Percentiles rank a stretch among this genome's conserved stretches.
Conservation (phyloP, 495 filamentous ascomycete species). For the Annulohypoxylon nitens region DNA sequence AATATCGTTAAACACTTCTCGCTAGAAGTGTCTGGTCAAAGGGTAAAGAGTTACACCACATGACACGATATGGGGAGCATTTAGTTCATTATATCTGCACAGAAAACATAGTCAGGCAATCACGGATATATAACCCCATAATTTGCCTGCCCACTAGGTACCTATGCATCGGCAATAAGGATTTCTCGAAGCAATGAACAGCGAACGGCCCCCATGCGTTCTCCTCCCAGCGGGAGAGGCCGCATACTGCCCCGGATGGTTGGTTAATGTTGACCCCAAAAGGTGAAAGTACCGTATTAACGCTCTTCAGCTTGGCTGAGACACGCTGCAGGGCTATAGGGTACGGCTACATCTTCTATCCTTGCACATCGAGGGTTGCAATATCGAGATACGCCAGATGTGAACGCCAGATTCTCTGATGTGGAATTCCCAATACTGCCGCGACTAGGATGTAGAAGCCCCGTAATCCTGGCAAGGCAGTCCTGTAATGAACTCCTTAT, state of each 20-base stretch:
- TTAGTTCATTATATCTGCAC: slow-evolving; percentile 1
- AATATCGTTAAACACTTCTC: background rate
- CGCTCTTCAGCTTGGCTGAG: slow-evolving; percentile 34
- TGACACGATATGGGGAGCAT: background rate
- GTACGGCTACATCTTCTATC: slow-evolving; percentile 5
- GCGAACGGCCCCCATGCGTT: slow-evolving; percentile 8
- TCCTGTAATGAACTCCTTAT: slow-evolving; percentile 7
- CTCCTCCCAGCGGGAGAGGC: background rate
- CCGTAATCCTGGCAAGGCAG: background rate
- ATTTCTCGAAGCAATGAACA: slow-evolving; percentile 23
- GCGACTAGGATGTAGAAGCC: slow-evolving; percentile 27
- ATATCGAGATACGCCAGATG: slow-evolving; percentile 24
- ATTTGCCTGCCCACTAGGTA: background rate
- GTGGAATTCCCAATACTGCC: slow-evolving; percentile 23
- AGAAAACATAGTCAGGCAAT: background rate
- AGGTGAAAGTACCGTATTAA: slow-evolving; percentile 10
- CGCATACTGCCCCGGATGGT: background rate
- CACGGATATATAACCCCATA: slow-evolving; percentile 10
- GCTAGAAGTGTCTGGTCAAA: slow-evolving; percentile 9
- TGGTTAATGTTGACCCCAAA: background rate
- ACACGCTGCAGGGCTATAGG: slow-evolving; percentile 22
- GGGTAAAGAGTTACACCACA: background rate
- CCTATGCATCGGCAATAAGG: background rate
- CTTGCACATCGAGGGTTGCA: slow-evolving; percentile 10
- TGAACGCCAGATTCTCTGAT: slow-evolving; percentile 7